Base-by-base conservation (phyloP, 1,284 basidiomycete genomes). In the Marasmius fiardii region DNA sequence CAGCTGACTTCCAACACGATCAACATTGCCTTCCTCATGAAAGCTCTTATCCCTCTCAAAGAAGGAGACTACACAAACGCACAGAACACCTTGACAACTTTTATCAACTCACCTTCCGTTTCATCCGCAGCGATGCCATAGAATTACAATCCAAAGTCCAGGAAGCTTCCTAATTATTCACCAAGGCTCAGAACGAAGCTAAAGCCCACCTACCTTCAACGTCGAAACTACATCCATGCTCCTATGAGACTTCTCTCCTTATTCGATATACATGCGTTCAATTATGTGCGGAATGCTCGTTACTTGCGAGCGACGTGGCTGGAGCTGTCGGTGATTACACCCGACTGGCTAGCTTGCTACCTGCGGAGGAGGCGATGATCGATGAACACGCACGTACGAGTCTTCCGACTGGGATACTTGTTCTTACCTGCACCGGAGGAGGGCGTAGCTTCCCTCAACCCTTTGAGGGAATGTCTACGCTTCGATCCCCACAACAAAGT, bases 401-500 rank as follows among this genome's bases (percentile, higher is more conserved):
- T 93, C 57, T 88, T 93, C 67, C 81, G 90, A 49, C 74, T 95
- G 33, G 81, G 88, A 2, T 94, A 91, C 69, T 94, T 95, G 76
- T 80, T 95, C 60, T 81, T 92, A 51, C 82, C 86, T 0, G 74
- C 81, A 4, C 79, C 85, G 58, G 57, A 56, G 5, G 57, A 54
- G 10, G 54, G 44, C 12, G 24, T 39, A 16, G 48, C 39, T 24
- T 81, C 90, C 1, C 73, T 90, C 47, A 76, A 83, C 43, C 82
- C 87, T 6, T 79, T 97, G 57, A 96, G 95, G 66, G 90, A 94
- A 70, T 97, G 95, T 67, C 80, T 97, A 0, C 88, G 92, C 68
- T 88, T 86, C 64, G 96, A 98, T 68, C 96, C 96, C 12, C 96
- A 99, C 70, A 94, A 92, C 16, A 87, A 88, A 56, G 70, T 82